Base-by-base conservation (phyloP, 129 eudicot genomes). In the Calendula officinalis region DNA sequence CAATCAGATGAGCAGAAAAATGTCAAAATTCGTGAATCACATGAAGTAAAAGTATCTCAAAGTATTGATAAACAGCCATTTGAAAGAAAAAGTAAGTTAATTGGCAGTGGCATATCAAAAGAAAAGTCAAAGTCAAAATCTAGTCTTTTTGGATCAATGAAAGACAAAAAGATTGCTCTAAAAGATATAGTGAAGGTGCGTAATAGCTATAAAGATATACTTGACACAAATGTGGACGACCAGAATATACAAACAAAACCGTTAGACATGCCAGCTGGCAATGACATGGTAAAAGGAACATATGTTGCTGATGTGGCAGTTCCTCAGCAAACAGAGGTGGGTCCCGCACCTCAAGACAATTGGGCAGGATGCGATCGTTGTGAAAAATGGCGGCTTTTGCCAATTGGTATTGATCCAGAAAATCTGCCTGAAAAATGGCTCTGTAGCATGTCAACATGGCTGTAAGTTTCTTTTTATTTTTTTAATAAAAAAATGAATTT, bases 361-460 rank as follows among this genome's bases (percentile, higher is more conserved):
- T 89, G 97, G 97, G 95, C 83, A n/a, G 50, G 15, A n/a, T 89
- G 97, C 77, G 95, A 83, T 69, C 64, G 64, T 17, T 89, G 97
- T 75, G 47, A 77, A 56, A 81, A 66, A 70, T 89, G 97, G 97
- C 85, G 97, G 14, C 86, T 86, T 56, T 64, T 89, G 68, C 97
- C 95, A 37, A 66, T 49, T 71, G 97, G 86, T 46, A 63, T 52
- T 11, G 73, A 50, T 39, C 42, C 83, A 14, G 77, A 64, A 14
- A 63, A 74, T 52, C 75, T 89, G 62, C 94, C 97, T 54, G 88
- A 83, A 0, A 73, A 81, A 14, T 89, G 97, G 97, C 52, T 63
- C 11, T 89, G 97, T 80, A 78, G 86, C 74, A 80, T 85, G 97
- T 74, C 69, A 64, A 51, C 81, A 62, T 89, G 97, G 97, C 90